Evolutionary conservation across 1,284 basidiomycete species (phyloP).

Genomic region (Fomitiporia mediterranea): DNA sequence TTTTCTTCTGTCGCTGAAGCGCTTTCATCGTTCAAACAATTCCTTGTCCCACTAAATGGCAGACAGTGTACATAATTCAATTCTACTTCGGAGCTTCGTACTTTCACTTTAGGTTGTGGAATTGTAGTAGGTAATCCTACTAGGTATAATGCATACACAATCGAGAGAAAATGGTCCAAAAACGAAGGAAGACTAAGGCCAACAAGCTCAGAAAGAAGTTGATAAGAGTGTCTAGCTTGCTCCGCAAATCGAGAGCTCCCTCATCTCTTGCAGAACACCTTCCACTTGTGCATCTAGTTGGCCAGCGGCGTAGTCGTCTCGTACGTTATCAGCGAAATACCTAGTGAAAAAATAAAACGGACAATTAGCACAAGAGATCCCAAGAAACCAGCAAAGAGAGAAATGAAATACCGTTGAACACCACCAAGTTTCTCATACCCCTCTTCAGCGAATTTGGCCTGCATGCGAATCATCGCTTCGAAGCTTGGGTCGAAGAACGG

Average conservation of each 20-base stretch:
- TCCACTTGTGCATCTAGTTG: constrained; percentile 96
- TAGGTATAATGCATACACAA: too few relatives aligned
- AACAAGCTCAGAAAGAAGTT: not conserved
- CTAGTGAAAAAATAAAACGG: constrained; percentile 32
- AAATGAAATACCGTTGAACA: constrained; percentile 76
- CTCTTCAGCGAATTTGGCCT: constrained; percentile 95
- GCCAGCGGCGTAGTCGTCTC: constrained; percentile 96
- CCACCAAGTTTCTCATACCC: constrained; percentile 97
- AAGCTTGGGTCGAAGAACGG: constrained; percentile 99
- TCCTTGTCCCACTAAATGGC: too few relatives aligned
- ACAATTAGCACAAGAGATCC: constrained; percentile 6
- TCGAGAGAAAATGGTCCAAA: not conserved
- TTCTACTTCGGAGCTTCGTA: too few relatives aligned
- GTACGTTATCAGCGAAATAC: constrained; percentile 86
- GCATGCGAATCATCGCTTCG: constrained; percentile 98
- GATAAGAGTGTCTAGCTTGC: constrained; percentile 37
- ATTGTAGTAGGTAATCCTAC: not conserved
- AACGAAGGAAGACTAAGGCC: constrained; percentile 2
- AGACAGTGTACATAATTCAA: too few relatives aligned
- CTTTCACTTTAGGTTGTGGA: too few relatives aligned
- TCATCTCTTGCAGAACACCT: constrained; percentile 93
- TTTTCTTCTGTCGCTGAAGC: too few relatives aligned
- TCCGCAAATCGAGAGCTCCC: constrained; percentile 88
- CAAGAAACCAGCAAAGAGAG: not conserved
- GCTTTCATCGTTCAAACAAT: too few relatives aligned